These are phyloP conservation scores for Calonectria hawksworthii DNA, from an alignment of 2,329 filamentous ascomycete genomes.

Conservation along the genomic window DNA sequence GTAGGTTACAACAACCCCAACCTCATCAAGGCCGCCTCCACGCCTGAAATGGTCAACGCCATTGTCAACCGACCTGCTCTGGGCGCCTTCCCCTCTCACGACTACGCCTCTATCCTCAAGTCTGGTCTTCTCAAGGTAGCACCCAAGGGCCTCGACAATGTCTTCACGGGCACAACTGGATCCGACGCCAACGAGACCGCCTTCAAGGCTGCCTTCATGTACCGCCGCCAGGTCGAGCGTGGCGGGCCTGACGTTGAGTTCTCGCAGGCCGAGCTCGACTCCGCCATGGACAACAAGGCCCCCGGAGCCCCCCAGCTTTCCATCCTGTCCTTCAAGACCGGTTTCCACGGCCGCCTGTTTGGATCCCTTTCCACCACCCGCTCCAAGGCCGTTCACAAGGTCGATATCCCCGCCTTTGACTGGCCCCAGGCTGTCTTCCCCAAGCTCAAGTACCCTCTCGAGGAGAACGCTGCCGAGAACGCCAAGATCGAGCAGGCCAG, in stretches of 20 bases:
- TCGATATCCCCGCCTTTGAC: conserved; percentile 95
- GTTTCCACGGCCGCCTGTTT: conserved; percentile 92
- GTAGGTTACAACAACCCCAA: conserved; percentile 92
- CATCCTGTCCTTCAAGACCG: conserved; percentile 90
- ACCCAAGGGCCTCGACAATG: conserved; percentile 86
- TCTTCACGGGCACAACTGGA: conserved; percentile 91
- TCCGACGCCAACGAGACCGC: conserved; percentile 95
- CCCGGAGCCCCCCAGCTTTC: conserved; percentile 84
- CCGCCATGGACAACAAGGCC: conserved; percentile 83
- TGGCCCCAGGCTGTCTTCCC: conserved; percentile 95
- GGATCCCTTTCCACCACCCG: conserved; percentile 89
- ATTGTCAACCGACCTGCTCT: conserved; percentile 91
- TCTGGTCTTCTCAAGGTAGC: conserved; percentile 86
- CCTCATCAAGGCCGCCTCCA: conserved; percentile 77
- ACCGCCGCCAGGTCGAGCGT: conserved; percentile 84
- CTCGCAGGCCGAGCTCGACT: conserved; percentile 79
- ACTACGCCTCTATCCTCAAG: conserved; percentile 86
- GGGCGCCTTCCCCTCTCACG: conserved; percentile 89
- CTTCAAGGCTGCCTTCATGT: conserved; percentile 97
- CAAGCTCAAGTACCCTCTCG: conserved; percentile 86
- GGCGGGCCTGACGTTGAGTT: conserved; percentile 85
- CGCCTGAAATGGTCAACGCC: conserved; percentile 83
- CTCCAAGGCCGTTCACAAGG: conserved; percentile 94
- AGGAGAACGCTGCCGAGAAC: conserved; percentile 84
- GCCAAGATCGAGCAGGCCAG: conserved; percentile 84